Conservation (phyloP, 1,284 basidiomycete species). For the Phylloporus gajari region DNA sequence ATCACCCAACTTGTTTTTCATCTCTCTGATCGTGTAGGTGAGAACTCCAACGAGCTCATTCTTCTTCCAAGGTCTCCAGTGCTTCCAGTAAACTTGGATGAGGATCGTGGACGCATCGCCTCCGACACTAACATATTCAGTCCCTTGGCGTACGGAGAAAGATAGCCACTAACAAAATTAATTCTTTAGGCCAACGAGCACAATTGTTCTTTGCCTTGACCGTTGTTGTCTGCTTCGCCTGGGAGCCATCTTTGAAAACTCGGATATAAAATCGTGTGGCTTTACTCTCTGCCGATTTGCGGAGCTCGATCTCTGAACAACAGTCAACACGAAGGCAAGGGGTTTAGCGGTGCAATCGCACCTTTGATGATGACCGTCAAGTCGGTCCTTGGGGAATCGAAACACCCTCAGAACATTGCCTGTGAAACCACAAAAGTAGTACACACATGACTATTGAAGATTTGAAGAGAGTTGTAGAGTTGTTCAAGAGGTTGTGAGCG, state of each 20-base stretch:
- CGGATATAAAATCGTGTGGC: neutral
- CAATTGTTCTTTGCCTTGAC: neutral
- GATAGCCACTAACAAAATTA: constrained; percentile 15
- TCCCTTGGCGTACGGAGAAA: neutral
- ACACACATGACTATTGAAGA: neutral
- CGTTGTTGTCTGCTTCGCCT: neutral
- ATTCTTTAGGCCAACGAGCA: constrained; percentile 4
- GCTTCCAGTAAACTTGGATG: constrained; percentile 10
- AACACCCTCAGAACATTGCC: neutral
- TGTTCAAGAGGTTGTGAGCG: neutral
- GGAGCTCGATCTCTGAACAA: constrained; percentile 3
- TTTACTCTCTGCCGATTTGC: neutral
- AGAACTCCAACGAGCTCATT: neutral
- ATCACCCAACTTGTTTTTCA: neutral
- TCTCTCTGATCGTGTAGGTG: neutral
- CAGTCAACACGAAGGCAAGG: neutral
- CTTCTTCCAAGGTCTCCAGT: neutral
- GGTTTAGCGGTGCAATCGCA: neutral
- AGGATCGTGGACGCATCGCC: neutral
- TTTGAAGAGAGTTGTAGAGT: neutral
- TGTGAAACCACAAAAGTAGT: neutral
- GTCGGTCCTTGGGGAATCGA: neutral
- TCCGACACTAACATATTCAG: constrained; percentile 6
- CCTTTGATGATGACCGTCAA: neutral
- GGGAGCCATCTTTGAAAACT: neutral